Evolutionary conservation across 2,329 filamentous ascomycete genomes (phyloP).

Genomic region (Colletotrichum eremochloae): DNA sequence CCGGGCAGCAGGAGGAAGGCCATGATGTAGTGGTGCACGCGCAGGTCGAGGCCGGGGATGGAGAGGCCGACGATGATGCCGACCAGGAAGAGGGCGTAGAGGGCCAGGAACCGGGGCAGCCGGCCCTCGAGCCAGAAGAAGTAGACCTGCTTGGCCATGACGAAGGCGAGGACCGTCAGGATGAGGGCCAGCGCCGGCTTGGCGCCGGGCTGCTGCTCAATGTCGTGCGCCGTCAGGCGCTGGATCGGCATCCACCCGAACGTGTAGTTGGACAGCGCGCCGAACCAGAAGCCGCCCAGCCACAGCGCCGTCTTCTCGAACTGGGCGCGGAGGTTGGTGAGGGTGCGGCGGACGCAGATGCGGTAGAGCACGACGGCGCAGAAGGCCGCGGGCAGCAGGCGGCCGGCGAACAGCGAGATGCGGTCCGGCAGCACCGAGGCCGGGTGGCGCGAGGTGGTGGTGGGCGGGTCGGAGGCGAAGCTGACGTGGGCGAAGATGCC

Average conservation of each 20-base stretch:
- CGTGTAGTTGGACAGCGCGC: constrained; percentile 93
- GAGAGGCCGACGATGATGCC: constrained; percentile 77
- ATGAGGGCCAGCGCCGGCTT: constrained; percentile 85
- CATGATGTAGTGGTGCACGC: constrained; percentile 96
- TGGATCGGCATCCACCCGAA: constrained; percentile 94
- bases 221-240: constrained; percentile 88
- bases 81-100: constrained; percentile 79
- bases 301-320: constrained; percentile 91
- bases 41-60: constrained; percentile 82
- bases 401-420: constrained; percentile 59
- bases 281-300: constrained; percentile 91
- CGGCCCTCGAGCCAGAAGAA: constrained; percentile 88
- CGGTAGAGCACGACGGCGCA: constrained; percentile 90
- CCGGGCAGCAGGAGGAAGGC: constrained; percentile 88
- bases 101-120: constrained; percentile 79
- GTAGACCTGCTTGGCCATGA: constrained; percentile 83
- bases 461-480: constrained; percentile 88
- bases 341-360: constrained; percentile 79
- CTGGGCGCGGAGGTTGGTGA: constrained; percentile 81
- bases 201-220: constrained; percentile 89
- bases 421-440: constrained; percentile 72
- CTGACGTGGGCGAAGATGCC: constrained; percentile 91
- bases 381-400: constrained; percentile 89
- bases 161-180: constrained; percentile 75
- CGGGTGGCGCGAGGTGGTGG: constrained; percentile 65